These are phyloP conservation scores for Gastrodia elata DNA, from an alignment of 106 monocot genomes.

Conservation along the genomic window DNA sequence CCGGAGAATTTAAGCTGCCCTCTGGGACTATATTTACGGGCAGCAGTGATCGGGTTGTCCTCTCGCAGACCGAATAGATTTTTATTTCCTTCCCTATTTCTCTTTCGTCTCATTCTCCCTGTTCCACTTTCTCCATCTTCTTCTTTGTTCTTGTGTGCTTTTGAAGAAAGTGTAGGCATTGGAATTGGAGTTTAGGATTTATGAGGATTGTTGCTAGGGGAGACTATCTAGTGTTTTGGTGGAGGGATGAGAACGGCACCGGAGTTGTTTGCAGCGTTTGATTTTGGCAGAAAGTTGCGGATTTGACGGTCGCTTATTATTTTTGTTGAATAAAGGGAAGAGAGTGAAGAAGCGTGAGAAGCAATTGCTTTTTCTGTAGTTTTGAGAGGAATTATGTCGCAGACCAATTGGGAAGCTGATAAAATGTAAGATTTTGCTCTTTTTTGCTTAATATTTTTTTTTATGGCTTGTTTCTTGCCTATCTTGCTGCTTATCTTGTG, in stretches of 20 bases:
- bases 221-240: background rate
- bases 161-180: background rate
- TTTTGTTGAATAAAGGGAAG: background rate
- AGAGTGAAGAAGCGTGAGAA: background rate
- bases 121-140: background rate
- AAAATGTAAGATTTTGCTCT: constrained; percentile 42
- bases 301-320: background rate
- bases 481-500: background rate
- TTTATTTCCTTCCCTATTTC: background rate
- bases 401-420: constrained; percentile 67
- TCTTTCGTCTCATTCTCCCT: constrained; percentile 3
- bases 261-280: background rate
- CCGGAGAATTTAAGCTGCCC: background rate
- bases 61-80: constrained; percentile 5
- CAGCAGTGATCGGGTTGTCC: background rate
- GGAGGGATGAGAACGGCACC: background rate
- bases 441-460: background rate
- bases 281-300: background rate
- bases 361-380: background rate
- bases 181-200: background rate
- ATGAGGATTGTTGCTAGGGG: background rate
- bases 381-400: constrained; percentile 34
- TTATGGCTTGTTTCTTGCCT: background rate
- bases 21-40: background rate
- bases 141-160: background rate